Conservation (phyloP, 2,329 filamentous ascomycete genomes). For the Alternaria sp. region DNA sequence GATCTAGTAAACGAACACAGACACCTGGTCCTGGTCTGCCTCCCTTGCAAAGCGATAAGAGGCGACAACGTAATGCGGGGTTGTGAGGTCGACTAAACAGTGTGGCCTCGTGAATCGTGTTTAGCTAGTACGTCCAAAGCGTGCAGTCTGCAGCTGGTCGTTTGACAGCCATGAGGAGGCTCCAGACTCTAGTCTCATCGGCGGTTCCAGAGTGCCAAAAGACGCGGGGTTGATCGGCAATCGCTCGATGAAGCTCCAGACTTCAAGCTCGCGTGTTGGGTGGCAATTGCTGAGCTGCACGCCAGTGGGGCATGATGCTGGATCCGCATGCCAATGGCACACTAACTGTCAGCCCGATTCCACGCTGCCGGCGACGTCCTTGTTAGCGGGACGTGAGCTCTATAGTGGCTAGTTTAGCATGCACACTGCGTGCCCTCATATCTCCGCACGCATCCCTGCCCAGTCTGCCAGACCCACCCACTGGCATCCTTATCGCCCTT, state of each 20-base stretch:
- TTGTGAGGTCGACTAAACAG: not conserved
- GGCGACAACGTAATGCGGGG: constrained; percentile 3
- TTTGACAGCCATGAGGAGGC: constrained; percentile 4
- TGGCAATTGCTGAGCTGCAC: constrained; percentile 25
- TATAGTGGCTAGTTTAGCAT: not conserved
- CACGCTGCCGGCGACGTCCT: constrained; percentile 28
- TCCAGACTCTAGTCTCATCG: constrained; percentile 7
- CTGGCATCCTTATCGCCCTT: constrained; percentile 17
- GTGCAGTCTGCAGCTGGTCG: not conserved
- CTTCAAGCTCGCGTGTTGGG: constrained; percentile 15
- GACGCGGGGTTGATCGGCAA: constrained; percentile 30
- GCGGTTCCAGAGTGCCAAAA: constrained; percentile 16
- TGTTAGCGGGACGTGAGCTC: not conserved
- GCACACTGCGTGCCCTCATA: not conserved
- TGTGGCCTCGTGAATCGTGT: not conserved
- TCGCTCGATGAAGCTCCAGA: constrained; percentile 23
- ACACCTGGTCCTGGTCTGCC: constrained; percentile 3
- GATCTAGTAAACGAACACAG: constrained; percentile 18
- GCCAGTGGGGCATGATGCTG: constrained; percentile 23
- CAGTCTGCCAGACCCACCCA: constrained; percentile 13
- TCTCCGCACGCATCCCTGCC: constrained; percentile 4
- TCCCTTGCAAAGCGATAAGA: not conserved
- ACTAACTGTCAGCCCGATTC: constrained; percentile 33
- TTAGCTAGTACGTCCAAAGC: not conserved
- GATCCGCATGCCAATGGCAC: constrained; percentile 29